phyloP scores from a whole-genome alignment of 768 basidiomycete species.

The Auricularia sp. region DNA sequence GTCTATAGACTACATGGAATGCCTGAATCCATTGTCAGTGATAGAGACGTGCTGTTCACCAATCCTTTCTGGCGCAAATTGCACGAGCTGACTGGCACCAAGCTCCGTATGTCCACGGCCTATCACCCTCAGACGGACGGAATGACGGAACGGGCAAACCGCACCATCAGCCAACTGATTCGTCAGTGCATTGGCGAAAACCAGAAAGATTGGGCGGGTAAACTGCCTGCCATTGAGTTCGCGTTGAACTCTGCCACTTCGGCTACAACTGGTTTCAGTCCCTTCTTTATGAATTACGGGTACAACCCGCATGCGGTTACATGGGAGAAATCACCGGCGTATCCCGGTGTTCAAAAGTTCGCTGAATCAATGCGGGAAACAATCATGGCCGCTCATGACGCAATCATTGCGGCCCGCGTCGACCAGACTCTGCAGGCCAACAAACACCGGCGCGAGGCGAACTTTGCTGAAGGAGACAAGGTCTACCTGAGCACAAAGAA shows the following conservation, averaged over 20 bases:
- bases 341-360: slow-evolving; percentile 4
- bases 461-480: slow-evolving; percentile 18
- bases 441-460: slow-evolving; percentile 3
- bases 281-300: slow-evolving; percentile 28
- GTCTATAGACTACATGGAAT: slow-evolving; percentile 28
- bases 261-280: slow-evolving; percentile 24
- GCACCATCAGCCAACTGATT: slow-evolving; percentile 1
- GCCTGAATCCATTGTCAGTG: slow-evolving; percentile 19
- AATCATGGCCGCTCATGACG: slow-evolving; percentile 6
- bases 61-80: slow-evolving; percentile 22
- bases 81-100: slow-evolving; percentile 15
- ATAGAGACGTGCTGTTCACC: slow-evolving; percentile 25
- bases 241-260: slow-evolving; percentile 27
- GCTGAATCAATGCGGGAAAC: slow-evolving; percentile 6
- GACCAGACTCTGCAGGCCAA: slow-evolving; percentile 2
- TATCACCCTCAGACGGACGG: slow-evolving; percentile 32
- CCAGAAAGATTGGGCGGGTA: slow-evolving; percentile 21
- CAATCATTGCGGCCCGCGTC: slow-evolving; percentile 2
- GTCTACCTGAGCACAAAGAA: slow-evolving; percentile 30
- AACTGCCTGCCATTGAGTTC: slow-evolving; percentile 26
- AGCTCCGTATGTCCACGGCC: slow-evolving; percentile 23
- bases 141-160: slow-evolving; percentile 14
- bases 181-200: slow-evolving; percentile 2
- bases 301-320: slow-evolving; percentile 21
- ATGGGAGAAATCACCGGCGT: slow-evolving; percentile 3